phyloP scores from a whole-genome alignment of 78 protist species.

The Guillardia theta region DNA sequence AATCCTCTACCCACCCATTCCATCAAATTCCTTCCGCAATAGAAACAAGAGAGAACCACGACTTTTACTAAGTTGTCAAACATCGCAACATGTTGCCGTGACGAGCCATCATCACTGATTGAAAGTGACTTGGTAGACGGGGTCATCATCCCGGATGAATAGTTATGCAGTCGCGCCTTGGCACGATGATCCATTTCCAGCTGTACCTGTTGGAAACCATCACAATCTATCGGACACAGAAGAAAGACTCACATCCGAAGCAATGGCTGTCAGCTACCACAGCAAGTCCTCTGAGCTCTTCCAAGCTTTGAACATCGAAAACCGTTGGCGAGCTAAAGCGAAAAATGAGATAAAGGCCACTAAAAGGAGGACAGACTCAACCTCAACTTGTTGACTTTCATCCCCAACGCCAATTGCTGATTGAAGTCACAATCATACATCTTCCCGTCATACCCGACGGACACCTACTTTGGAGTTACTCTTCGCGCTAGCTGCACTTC shows the following conservation, averaged over 20 bases:
- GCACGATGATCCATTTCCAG: conserved; percentile 51
- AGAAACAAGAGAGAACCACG: no score
- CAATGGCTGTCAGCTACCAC: not conserved
- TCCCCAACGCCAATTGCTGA: not conserved
- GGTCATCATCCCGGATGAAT: not conserved
- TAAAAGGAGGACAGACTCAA: not conserved
- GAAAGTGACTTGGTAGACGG: not conserved
- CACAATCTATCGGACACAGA: not conserved
- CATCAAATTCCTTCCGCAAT: no score
- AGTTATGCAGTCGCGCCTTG: conserved; percentile 51
- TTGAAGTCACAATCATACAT: conserved; percentile 56
- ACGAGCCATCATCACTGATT: no score
- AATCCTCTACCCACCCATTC: no score
- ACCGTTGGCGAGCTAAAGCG: not conserved
- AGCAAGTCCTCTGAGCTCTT: not conserved
- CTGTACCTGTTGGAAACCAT: not conserved
- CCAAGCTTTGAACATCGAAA: not conserved
- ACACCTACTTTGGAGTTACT: no score
- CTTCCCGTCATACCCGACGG: not conserved
- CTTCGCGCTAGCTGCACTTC: no score
- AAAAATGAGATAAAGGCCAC: not conserved
- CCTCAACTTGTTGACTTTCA: not conserved
- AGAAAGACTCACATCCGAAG: conserved; percentile 19
- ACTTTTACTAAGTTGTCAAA: no score
- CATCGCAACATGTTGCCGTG: no score